Conservation (phyloP, 1,284 basidiomycete genomes). For the Heliocybe sulcata region DNA sequence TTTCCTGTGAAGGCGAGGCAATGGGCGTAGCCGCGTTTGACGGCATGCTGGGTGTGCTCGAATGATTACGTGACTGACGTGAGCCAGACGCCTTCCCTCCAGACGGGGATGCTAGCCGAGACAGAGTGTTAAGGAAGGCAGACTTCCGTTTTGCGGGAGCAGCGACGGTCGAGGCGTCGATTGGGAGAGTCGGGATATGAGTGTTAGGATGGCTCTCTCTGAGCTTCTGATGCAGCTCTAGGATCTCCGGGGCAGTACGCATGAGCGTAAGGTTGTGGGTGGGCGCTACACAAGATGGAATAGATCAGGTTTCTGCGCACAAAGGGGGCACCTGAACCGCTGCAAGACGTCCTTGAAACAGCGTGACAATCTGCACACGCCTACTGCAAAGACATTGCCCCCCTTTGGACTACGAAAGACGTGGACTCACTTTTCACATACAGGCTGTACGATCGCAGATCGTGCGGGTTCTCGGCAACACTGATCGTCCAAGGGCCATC, state of each 20-base stretch:
- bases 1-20: slow-evolving; percentile 47
- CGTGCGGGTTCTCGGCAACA: slow-evolving; percentile 40
- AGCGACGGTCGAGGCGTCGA: slow-evolving; percentile 42
- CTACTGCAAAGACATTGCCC: neutral
- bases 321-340: slow-evolving; percentile 15
- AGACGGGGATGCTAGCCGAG: slow-evolving; percentile 65
- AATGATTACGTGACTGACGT: slow-evolving; percentile 23
- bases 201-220: slow-evolving; percentile 44
- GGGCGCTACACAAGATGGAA: slow-evolving; percentile 44
- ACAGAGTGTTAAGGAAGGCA: slow-evolving; percentile 75
- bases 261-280: slow-evolving; percentile 86
- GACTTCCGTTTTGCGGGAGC: slow-evolving; percentile 64
- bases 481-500: slow-evolving; percentile 47
- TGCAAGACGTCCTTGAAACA: slow-evolving; percentile 5
- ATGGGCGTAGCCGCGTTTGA: slow-evolving; percentile 36
- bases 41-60: slow-evolving; percentile 22
- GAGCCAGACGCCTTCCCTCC: slow-evolving; percentile 25
- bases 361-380: slow-evolving; percentile 6
- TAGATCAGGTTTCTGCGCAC: slow-evolving; percentile 15
- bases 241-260: slow-evolving; percentile 65
- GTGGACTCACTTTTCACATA: slow-evolving; percentile 40
- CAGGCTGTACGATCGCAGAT: slow-evolving; percentile 31
- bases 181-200: slow-evolving; percentile 54
- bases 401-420: slow-evolving; percentile 3
- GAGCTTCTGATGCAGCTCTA: slow-evolving; percentile 73